Conservation (phyloP, 2,329 filamentous ascomycete genomes). For the Sordariomycetes sp. region DNA sequence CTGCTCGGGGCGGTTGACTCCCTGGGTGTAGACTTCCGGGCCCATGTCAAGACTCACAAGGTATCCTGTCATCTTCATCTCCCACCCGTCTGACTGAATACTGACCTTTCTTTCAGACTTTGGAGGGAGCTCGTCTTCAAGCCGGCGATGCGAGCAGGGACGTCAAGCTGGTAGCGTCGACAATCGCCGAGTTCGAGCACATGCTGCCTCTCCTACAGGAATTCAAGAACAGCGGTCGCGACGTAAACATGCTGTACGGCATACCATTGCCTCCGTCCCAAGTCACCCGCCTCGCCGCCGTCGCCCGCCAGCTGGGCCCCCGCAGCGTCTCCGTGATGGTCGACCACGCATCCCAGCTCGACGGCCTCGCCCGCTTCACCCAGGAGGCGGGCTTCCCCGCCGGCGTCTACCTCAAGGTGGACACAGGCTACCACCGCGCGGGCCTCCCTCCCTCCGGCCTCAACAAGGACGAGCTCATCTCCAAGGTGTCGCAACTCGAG, state of each 20-base stretch:
- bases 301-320: slow-evolving; percentile 33
- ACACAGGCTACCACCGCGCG: slow-evolving; percentile 53
- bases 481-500: slow-evolving; percentile 17
- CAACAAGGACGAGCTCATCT: slow-evolving; percentile 24
- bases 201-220: slow-evolving; percentile 37
- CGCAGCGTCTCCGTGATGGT: slow-evolving; percentile 42
- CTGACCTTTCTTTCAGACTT: slow-evolving; percentile 26
- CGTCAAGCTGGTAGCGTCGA: slow-evolving; percentile 49
- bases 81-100: too few relatives aligned
- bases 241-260: slow-evolving; percentile 42
- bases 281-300: slow-evolving; percentile 32
- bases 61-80: slow-evolving; percentile 16
- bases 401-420: slow-evolving; percentile 48
- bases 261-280: slow-evolving; percentile 46
- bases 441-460: slow-evolving; percentile 36
- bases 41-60: slow-evolving; percentile 59
- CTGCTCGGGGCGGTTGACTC: slow-evolving; percentile 40
- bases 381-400: slow-evolving; percentile 16
- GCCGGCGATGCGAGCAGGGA: slow-evolving; percentile 27
- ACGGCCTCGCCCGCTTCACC: slow-evolving; percentile 16
- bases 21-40: slow-evolving; percentile 43
- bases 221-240: slow-evolving; percentile 11
- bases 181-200: slow-evolving; percentile 46
- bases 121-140: slow-evolving; percentile 42
- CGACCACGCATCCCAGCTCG: slow-evolving; percentile 42